Evolutionary conservation across 805 yeast genomes (phyloP).

Genomic region (Candida suzukii): DNA sequence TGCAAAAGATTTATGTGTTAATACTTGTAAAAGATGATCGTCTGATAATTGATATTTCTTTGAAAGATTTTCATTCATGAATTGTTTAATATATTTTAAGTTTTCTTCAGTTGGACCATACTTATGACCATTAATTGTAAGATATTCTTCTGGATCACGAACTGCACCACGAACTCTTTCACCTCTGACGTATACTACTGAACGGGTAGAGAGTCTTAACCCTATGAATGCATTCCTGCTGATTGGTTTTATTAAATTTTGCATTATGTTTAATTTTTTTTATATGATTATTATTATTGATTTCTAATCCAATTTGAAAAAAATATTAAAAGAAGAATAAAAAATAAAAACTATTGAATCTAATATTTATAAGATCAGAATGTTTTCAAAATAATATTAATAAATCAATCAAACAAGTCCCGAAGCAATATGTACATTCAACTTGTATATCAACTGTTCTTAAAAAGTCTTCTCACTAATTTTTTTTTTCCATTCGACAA

Average conservation of each 20-base stretch:
- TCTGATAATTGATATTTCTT: constrained; percentile 51
- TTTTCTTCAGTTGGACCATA: constrained; percentile 49
- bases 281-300: neutral
- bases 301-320: neutral
- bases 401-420: no score
- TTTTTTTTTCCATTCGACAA: neutral
- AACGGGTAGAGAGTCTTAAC: constrained; percentile 7
- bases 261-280: neutral
- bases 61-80: constrained; percentile 26
- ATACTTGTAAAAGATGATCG: constrained; percentile 63
- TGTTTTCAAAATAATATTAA: no score
- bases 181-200: constrained; percentile 37
- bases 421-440: no score
- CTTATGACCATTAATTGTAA: constrained; percentile 41
- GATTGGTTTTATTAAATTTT: neutral
- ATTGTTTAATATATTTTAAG: constrained; percentile 39
- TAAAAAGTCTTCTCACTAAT: neutral
- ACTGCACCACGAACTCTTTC: constrained; percentile 64
- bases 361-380: no score
- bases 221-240: neutral
- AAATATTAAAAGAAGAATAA: no score
- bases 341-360: no score
- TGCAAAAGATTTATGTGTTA: constrained; percentile 93
- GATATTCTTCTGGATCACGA: constrained; percentile 58
- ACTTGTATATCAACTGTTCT: no score